Percentiles rank a stretch among this genome's conserved stretches.
Evolutionary conservation across 768 basidiomycete genomes (phyloP).

Genomic region (Cubamyces sp.): DNA sequence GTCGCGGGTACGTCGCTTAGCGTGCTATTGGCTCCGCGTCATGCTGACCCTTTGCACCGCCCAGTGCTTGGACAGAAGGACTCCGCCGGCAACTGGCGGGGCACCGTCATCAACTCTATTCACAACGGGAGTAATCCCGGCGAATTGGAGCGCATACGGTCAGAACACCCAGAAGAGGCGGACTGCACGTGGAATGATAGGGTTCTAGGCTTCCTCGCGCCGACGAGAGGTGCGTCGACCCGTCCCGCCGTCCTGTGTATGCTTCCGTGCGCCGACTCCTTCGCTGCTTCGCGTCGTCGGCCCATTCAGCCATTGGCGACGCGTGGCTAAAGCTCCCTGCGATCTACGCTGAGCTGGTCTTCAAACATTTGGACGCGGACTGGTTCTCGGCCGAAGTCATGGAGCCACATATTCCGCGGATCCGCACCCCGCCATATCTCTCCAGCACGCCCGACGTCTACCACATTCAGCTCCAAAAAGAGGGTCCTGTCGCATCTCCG

Average conservation of each 20-base stretch:
- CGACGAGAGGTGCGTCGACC: conserved; percentile 66
- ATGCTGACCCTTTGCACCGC: conserved; percentile 15
- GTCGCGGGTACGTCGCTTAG: conserved; percentile 60
- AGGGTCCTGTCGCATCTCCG: conserved; percentile 25
- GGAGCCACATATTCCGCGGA: conserved; percentile 38
- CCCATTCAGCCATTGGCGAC: conserved; percentile 39
- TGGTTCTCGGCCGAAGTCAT: conserved; percentile 40
- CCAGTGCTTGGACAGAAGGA: conserved; percentile 50
- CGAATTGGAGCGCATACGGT: conserved; percentile 65
- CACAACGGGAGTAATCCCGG: conserved; percentile 73
- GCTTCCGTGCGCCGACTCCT: conserved; percentile 3
- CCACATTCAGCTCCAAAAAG: conserved; percentile 31
- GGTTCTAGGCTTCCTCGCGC: conserved; percentile 77
- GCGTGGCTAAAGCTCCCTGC: conserved; percentile 43
- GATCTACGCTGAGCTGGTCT: conserved; percentile 37
- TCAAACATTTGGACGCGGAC: conserved; percentile 40
- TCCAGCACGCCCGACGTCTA: conserved; percentile 46
- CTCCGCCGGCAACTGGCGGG: conserved; percentile 55
- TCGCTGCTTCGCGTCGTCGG: conserved; percentile 7
- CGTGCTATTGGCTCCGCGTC: background rate
- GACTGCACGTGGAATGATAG: conserved; percentile 69
- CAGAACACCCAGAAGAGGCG: conserved; percentile 70
- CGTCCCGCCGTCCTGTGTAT: conserved; percentile 1
- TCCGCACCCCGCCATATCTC: conserved; percentile 51
- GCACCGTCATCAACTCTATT: conserved; percentile 61